Base-by-base conservation (phyloP, 2,329 filamentous ascomycete genomes). In the Elsinoe arachidis region DNA sequence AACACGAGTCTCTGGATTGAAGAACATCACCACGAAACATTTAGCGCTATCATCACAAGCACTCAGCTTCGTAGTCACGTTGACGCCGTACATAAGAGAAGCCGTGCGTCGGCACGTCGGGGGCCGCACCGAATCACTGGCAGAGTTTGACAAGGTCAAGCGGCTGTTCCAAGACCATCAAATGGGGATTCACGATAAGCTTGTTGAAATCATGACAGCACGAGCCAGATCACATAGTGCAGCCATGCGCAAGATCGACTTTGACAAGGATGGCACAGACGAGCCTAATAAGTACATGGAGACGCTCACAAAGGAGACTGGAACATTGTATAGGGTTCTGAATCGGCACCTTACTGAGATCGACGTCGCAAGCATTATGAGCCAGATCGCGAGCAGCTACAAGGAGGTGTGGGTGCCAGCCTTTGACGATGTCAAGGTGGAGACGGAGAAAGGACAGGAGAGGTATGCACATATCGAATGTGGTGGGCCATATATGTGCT, bases 11-110 rank as follows among this genome's bases (percentile, higher is more conserved):
- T 93, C 91, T 1, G 92, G 92, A 0, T 77, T 99, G 17, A 96
- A 90, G 70, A 96, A 96, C 67, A 99, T 99, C 69, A 96, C 89
- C 0, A 96, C 93, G 0, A 93, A 93, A 65, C 92, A 99, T 72
- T 80, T 99, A 1, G 91, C 93, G 0, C 82, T 97, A 15, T 91
- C 93, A 2, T 91, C 88, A 0, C 92, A 96, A 70, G 88, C 91
- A 0, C 74, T 97, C 17, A 86, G 87, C 44, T 96, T 99, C 69
- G 84, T 95, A 46, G 87, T 91, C 21, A 84, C 89, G 0, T 77
- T 97, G 1, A 85, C 96, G 3, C 92, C 93, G 0, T 91, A 97
- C 68, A 80, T 96, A 26, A 84, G 92, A 44, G 93, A 97, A 72
- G 96, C 95, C 64, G 84, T 95, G 19, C 86, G 93, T 10, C 84